phyloP scores from a whole-genome alignment of 768 basidiomycete species.

The Amanita pseudoporphyria region DNA sequence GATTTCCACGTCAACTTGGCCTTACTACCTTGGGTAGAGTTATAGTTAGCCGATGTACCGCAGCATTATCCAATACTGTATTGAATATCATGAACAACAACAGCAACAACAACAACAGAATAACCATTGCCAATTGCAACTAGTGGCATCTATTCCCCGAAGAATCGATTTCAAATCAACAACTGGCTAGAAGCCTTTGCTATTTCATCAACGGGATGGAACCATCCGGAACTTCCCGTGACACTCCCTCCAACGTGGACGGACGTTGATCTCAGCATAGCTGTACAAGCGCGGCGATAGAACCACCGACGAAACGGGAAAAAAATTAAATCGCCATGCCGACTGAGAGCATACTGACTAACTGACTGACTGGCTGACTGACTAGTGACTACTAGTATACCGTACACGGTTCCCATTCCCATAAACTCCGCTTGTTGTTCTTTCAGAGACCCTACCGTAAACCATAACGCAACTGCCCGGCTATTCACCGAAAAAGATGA shows the following conservation, averaged over 20 bases:
- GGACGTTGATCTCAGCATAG: background rate
- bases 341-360: background rate
- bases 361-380: too few species aligned
- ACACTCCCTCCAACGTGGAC: too few species aligned
- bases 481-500: too few species aligned
- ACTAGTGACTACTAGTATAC: too few species aligned
- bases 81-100: conserved; percentile 4
- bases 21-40: background rate
- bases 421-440: too few species aligned
- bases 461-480: too few species aligned
- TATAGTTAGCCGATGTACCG: conserved; percentile 3
- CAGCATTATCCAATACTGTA: conserved; percentile 1
- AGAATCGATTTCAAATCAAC: too few species aligned
- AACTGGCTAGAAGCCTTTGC: too few species aligned
- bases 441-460: too few species aligned
- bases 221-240: background rate
- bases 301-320: background rate
- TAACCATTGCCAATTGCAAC: background rate
- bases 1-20: background rate
- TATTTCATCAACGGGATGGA: too few species aligned
- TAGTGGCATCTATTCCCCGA: background rate
- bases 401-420: too few species aligned
- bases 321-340: background rate
- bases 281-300: conserved; percentile 2
- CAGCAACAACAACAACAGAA: too few species aligned